These are phyloP conservation scores for Penicillium samsonianum DNA, from an alignment of 495 filamentous ascomycete genomes.

Conservation along the genomic window DNA sequence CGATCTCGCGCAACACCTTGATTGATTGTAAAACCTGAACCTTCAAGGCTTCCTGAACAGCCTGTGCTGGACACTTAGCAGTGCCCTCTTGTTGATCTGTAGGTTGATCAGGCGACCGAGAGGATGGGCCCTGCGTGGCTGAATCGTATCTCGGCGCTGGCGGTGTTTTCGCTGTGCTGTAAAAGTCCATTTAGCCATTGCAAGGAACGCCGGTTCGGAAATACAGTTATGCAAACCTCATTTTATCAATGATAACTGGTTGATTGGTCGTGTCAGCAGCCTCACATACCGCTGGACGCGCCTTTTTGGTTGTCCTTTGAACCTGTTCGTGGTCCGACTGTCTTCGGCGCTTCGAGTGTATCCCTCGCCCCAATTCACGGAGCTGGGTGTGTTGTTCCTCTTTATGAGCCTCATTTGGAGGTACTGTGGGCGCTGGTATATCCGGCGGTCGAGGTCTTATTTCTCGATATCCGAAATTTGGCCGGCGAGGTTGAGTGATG, in stretches of 20 bases:
- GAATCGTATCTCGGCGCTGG: background rate
- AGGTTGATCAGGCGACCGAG: background rate
- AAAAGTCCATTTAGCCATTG: background rate
- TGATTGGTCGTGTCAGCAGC: background rate
- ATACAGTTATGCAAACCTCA: background rate
- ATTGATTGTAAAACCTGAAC: background rate
- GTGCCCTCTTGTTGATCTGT: background rate
- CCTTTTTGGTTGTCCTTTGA: background rate
- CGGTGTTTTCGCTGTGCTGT: background rate
- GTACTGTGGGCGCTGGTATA: background rate
- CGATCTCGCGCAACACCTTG: background rate
- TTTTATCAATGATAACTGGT: background rate
- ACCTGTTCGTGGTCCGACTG: background rate
- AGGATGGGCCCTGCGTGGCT: too few species aligned
- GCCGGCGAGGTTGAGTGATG: background rate
- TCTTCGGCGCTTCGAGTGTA: background rate
- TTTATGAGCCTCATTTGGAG: background rate
- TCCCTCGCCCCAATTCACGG: background rate
- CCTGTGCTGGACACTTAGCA: background rate
- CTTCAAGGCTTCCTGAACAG: background rate
- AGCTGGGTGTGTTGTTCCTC: background rate
- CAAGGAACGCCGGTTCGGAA: background rate
- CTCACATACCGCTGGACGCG: background rate
- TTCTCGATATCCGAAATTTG: background rate
- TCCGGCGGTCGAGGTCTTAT: background rate